Evolutionary conservation across 345 rosid genomes (phyloP).

Genomic region (Dipteronia sinensis): DNA sequence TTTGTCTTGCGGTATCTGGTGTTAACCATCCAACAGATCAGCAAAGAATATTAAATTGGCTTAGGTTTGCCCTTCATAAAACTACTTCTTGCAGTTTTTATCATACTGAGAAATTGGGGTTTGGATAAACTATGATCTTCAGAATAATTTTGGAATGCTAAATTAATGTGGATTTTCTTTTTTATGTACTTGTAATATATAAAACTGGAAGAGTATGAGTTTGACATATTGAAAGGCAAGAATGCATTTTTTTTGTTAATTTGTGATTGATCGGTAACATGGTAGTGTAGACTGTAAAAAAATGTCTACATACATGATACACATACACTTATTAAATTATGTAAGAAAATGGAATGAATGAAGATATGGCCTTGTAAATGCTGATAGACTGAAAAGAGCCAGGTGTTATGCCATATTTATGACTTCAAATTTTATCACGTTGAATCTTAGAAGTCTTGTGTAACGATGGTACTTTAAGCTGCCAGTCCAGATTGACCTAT

Average conservation of each 20-base stretch:
- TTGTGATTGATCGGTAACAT: background rate
- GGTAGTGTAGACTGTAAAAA: background rate
- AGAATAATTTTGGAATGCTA: background rate
- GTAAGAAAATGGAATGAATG: background rate
- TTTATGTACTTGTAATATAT: background rate
- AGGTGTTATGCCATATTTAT: background rate
- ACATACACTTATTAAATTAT: background rate
- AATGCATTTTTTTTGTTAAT: background rate
- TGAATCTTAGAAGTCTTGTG: no score
- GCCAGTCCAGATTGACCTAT: no score
- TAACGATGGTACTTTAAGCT: no score
- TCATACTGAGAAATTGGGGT: background rate
- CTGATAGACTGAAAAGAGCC: background rate
- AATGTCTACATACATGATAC: background rate
- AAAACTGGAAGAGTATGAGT: background rate
- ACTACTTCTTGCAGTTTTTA: background rate
- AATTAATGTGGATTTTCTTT: background rate
- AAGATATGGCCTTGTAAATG: background rate
- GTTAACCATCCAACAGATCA: constrained; percentile 92
- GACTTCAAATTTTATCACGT: no score
- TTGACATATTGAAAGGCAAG: background rate
- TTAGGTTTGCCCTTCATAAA: constrained; percentile 55
- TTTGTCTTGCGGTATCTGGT: constrained; percentile 93
- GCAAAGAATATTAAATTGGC: constrained; percentile 74
- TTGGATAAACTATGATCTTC: background rate